Evolutionary conservation across 345 rosid genomes (phyloP).

Genomic region (Angophora floribunda): DNA sequence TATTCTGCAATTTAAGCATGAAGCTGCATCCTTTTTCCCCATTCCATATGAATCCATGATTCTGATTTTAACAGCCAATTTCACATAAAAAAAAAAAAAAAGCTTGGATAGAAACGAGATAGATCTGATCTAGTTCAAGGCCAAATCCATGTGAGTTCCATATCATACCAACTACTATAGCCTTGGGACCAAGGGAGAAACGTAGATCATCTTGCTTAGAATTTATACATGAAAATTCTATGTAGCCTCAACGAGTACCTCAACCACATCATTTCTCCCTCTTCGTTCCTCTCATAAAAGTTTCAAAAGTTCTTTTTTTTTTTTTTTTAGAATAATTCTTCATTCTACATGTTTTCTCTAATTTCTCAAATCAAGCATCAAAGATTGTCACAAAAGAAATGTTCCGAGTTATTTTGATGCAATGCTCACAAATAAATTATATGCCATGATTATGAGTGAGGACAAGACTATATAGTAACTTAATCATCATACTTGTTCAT

Average conservation of each 20-base stretch:
- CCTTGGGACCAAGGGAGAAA: neutral
- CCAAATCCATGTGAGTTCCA: neutral
- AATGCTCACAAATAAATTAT: neutral
- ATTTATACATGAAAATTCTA: neutral
- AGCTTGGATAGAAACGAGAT: neutral
- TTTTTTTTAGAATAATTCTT: neutral
- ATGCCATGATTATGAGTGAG: neutral
- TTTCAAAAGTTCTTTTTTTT: no score
- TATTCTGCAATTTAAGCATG: neutral
- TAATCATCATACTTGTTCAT: neutral
- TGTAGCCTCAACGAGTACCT: neutral
- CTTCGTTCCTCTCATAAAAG: neutral
- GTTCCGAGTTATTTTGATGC: neutral
- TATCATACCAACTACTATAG: neutral
- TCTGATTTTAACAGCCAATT: neutral
- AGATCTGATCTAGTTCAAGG: neutral
- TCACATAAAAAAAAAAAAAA: neutral
- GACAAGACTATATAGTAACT: neutral
- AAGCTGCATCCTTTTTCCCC: neutral
- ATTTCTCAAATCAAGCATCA: neutral
- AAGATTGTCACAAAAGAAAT: neutral
- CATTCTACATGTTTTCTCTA: neutral
- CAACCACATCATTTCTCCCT: neutral
- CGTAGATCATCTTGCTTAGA: neutral
- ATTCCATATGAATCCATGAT: neutral